A percentile compares a stretch with the other conserved stretches of the same genome.
Conservation (phyloP, 2,329 filamentous ascomycete genomes). For the Penicillium paneum region DNA sequence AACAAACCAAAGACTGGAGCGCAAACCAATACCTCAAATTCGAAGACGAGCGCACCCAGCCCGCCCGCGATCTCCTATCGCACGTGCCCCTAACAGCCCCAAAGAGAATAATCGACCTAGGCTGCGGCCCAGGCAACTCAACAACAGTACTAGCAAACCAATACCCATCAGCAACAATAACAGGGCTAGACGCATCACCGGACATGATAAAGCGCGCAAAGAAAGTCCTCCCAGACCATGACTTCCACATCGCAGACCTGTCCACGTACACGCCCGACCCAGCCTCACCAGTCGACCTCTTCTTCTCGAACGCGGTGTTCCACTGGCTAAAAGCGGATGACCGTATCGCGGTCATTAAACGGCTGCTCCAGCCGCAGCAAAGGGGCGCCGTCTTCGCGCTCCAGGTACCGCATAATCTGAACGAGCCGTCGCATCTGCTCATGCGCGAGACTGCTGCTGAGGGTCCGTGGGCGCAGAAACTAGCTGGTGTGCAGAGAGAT, state of each 20-base stretch:
- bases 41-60: conserved; percentile 51
- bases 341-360: conserved; percentile 47
- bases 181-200: conserved; percentile 54
- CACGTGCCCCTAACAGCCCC: conserved; percentile 45
- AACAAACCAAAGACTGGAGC: conserved; percentile 48
- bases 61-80: conserved; percentile 53
- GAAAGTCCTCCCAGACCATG: conserved; percentile 37
- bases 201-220: conserved; percentile 56
- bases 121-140: conserved; percentile 60
- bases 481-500: conserved; percentile 43
- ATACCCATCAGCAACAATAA: conserved; percentile 49
- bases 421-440: conserved; percentile 48
- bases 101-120: conserved; percentile 54
- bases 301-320: conserved; percentile 58
- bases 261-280: conserved; percentile 36
- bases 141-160: conserved; percentile 49
- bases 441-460: conserved; percentile 49
- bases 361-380: conserved; percentile 42
- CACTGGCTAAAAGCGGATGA: conserved; percentile 52
- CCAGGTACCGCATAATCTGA: conserved; percentile 54
- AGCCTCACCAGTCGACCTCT: conserved; percentile 39
- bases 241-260: conserved; percentile 51
- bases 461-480: conserved; percentile 39
- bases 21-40: conserved; percentile 58
- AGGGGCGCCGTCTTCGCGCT: conserved; percentile 53